These are phyloP conservation scores for Ceriops zippeliana DNA, from an alignment of 345 rosid genomes.

Conservation along the genomic window DNA sequence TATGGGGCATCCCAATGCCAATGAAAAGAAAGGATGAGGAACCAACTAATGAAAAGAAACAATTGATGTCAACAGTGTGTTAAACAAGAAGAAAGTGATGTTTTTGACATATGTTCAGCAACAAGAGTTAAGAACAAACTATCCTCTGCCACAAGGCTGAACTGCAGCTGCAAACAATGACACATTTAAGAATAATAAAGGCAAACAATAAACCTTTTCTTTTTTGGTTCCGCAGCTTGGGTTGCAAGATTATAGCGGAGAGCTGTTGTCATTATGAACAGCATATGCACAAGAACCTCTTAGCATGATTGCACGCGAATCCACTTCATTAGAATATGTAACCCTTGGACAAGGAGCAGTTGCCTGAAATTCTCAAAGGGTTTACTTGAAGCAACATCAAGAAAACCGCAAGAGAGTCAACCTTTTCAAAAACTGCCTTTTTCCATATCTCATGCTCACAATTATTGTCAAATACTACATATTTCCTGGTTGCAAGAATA, in stretches of 20 bases:
- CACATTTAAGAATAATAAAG: background rate
- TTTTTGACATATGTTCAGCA: slow-evolving; percentile 48
- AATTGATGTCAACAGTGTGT: no score
- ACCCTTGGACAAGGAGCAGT: no score
- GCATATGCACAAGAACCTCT: slow-evolving; percentile 55
- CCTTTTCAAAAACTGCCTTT: no score
- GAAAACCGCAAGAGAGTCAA: no score
- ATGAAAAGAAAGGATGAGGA: no score
- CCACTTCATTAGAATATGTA: no score
- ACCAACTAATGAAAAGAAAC: no score
- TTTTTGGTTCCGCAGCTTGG: slow-evolving; percentile 25
- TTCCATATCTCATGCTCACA: no score
- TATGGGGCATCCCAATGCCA: no score
- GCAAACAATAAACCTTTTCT: background rate
- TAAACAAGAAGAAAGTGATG: slow-evolving; percentile 19
- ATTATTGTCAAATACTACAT: background rate
- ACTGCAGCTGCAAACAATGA: no score
- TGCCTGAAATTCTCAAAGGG: no score
- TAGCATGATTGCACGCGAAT: background rate
- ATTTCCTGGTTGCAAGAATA: background rate
- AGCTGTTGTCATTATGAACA: slow-evolving; percentile 51
- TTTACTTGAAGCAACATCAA: no score
- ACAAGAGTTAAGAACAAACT: slow-evolving; percentile 61
- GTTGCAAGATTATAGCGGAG: slow-evolving; percentile 53
- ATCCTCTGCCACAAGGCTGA: slow-evolving; percentile 61